These are phyloP conservation scores for Globisporangium abappressorium DNA, from an alignment of 352 stramenopile species.

Conservation along the genomic window DNA sequence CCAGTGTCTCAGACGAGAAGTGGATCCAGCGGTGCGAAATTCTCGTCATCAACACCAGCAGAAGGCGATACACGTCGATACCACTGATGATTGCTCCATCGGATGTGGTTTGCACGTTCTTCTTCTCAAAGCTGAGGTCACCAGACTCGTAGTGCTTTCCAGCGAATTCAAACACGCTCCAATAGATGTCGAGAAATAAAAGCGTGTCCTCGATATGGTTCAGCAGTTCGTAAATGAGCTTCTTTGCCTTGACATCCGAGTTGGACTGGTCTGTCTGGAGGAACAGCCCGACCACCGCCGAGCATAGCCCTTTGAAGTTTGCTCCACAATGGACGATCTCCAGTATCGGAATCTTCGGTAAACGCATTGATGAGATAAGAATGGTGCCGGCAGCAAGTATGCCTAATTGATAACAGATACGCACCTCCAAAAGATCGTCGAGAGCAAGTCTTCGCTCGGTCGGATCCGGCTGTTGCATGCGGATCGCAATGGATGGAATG, in stretches of 20 bases:
- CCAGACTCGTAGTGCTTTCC: constrained; percentile 21
- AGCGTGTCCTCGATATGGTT: constrained; percentile 41
- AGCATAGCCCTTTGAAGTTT: constrained; percentile 31
- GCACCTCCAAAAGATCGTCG: constrained; percentile 16
- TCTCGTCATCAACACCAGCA: constrained; percentile 32
- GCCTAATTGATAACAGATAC: neutral
- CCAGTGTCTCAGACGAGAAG: constrained; percentile 41
- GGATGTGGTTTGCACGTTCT: constrained; percentile 11
- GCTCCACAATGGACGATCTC: constrained; percentile 51
- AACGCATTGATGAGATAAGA: neutral
- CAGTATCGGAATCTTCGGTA: constrained; percentile 39
- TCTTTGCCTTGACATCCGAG: constrained; percentile 20
- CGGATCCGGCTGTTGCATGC: constrained; percentile 3
- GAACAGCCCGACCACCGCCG: constrained; percentile 32
- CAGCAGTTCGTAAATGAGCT: constrained; percentile 39
- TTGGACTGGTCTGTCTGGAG: constrained; percentile 22
- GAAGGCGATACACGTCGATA: constrained; percentile 42
- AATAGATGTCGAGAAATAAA: constrained; percentile 53
- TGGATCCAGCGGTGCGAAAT: constrained; percentile 57
- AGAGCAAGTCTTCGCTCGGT: constrained; percentile 8
- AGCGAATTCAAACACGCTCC: constrained; percentile 44
- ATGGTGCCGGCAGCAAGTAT: no score
- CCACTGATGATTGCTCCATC: constrained; percentile 14
- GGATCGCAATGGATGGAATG: constrained; percentile 14
- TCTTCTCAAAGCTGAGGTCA: constrained; percentile 28